phyloP scores from a whole-genome alignment of 176 grass and related monocot species.

The Musa schizocarpa region DNA sequence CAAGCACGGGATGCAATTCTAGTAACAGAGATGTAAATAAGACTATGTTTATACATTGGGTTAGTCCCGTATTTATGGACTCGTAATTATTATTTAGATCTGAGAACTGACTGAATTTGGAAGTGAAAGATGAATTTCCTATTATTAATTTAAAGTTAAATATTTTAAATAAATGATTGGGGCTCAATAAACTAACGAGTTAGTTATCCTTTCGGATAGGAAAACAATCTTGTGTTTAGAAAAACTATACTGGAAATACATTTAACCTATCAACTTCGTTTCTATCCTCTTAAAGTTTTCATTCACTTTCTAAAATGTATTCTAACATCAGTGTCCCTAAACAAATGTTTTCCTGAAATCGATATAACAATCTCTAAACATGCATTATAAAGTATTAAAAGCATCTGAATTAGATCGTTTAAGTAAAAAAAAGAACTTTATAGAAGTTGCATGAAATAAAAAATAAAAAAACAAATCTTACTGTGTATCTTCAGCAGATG shows the following conservation, averaged over 20 bases:
- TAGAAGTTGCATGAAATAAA: background rate
- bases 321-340: background rate
- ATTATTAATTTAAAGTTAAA: too few relatives aligned
- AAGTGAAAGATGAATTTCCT: too few relatives aligned
- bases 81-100: too few relatives aligned
- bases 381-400: background rate
- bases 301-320: background rate
- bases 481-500: slow-evolving; percentile 40
- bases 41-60: slow-evolving; percentile 17
- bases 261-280: too few relatives aligned
- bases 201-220: too few relatives aligned
- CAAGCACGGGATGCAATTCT: background rate
- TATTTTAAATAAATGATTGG: too few relatives aligned
- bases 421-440: background rate
- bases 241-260: too few relatives aligned
- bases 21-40: slow-evolving; percentile 1
- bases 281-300: background rate
- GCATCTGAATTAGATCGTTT: background rate
- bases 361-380: background rate
- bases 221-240: too few relatives aligned
- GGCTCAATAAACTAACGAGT: too few relatives aligned
- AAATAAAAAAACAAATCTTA: slow-evolving; percentile 27
- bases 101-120: too few relatives aligned
- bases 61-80: too few relatives aligned
- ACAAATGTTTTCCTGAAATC: background rate